These are phyloP conservation scores for Mariannaea elegans DNA, from an alignment of 2,329 filamentous ascomycete species.

Conservation along the genomic window DNA sequence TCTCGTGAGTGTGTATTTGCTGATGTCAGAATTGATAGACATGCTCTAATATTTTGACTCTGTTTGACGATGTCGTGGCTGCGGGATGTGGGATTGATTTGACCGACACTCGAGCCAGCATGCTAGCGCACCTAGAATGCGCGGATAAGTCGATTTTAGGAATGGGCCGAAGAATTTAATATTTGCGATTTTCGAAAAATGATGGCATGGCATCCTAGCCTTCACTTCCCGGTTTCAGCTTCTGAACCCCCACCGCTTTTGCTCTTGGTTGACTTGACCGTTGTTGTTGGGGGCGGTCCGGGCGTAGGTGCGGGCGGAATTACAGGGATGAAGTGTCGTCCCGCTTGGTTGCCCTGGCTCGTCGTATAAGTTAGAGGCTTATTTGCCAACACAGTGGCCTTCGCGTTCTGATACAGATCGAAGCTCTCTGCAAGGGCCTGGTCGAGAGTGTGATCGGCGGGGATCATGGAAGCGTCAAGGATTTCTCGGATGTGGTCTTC, in stretches of 20 bases:
- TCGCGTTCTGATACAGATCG: conserved; percentile 55
- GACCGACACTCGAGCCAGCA: not conserved
- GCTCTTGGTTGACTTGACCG: conserved; percentile 15
- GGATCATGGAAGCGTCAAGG: conserved; percentile 57
- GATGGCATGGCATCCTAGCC: conserved; percentile 15
- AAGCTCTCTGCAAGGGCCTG: conserved; percentile 59
- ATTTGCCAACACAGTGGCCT: conserved; percentile 57
- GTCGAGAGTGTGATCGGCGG: conserved; percentile 52
- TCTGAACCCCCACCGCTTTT: conserved; percentile 25
- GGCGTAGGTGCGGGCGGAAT: not conserved
- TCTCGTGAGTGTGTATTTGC: not conserved
- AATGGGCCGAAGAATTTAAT: not conserved
- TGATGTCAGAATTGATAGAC: not conserved
- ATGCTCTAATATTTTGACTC: not conserved
- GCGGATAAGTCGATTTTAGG: conserved; percentile 15
- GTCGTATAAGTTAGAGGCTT: conserved; percentile 54
- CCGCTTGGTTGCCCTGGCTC: conserved; percentile 25
- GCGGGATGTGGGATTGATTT: not conserved
- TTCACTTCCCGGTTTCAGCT: conserved; percentile 11
- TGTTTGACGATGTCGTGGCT: not conserved
- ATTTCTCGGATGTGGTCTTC: conserved; percentile 61
- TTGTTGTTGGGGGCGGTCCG: not conserved
- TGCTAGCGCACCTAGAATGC: conserved; percentile 1
- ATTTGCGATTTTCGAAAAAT: conserved; percentile 2
- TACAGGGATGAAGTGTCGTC: conserved; percentile 7